phyloP scores from a whole-genome alignment of 139 green algal species.

The Tetraselmis chui region DNA sequence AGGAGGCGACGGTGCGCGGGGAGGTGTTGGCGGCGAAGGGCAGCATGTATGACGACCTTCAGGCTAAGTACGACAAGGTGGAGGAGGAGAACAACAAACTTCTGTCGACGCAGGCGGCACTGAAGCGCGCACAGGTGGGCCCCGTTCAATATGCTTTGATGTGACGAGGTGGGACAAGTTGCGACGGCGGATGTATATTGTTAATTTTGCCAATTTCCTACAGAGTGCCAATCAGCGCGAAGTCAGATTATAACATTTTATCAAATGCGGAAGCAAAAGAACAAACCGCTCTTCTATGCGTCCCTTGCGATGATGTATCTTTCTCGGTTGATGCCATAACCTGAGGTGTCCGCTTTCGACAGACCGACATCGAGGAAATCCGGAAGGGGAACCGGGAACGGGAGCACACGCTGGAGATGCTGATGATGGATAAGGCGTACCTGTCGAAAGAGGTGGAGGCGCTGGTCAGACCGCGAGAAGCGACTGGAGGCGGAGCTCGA shows the following conservation, averaged over 20 bases:
- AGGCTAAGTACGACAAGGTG: constrained; percentile 13
- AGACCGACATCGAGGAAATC: constrained; percentile 15
- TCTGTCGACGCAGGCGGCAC: constrained; percentile 19
- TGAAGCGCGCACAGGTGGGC: constrained; percentile 4
- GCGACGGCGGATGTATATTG: no score
- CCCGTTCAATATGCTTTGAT: no score
- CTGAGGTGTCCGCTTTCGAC: no score
- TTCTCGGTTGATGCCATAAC: no score
- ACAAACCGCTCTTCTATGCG: no score
- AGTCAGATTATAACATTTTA: no score
- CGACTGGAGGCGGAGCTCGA: constrained; percentile 32
- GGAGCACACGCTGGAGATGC: constrained; percentile 35
- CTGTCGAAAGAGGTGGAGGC: constrained; percentile 39
- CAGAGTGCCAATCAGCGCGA: no score
- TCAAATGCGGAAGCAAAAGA: no score
- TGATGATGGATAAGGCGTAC: constrained; percentile 45
- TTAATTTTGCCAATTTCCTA: no score
- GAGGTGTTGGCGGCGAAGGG: constrained; percentile 37
- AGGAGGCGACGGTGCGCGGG: constrained; percentile 18
- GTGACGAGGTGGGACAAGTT: no score
- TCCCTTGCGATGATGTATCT: no score
- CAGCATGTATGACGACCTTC: constrained; percentile 40
- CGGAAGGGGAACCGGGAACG: constrained; percentile 8
- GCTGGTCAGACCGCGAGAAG: constrained; percentile 28
- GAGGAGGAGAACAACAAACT: constrained; percentile 31